These are phyloP conservation scores for Candida fluviatilis DNA, from an alignment of 805 yeast species.

Conservation along the genomic window DNA sequence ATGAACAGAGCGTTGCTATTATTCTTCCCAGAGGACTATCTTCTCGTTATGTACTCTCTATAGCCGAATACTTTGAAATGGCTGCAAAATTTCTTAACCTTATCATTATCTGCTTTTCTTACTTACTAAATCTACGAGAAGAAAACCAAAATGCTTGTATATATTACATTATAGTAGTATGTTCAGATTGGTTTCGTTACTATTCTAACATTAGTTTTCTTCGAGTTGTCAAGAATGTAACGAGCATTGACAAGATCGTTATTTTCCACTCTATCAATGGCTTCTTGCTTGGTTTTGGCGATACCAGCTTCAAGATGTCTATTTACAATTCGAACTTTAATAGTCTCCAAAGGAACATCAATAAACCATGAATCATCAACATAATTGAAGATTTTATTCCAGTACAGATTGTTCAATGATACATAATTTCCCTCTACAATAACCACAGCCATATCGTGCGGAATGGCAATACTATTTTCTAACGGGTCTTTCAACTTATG, in stretches of 20 bases:
- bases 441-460: slow-evolving; percentile 47
- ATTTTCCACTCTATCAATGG: slow-evolving; percentile 44
- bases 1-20: too few species aligned
- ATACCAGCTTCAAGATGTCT: slow-evolving; percentile 65
- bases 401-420: slow-evolving; percentile 52
- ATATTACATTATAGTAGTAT: too few species aligned
- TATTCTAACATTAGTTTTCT: slow-evolving; percentile 13
- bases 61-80: too few species aligned
- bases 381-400: slow-evolving; percentile 46
- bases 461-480: slow-evolving; percentile 45
- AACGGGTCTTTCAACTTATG: slow-evolving; percentile 74
- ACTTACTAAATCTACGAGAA: too few species aligned
- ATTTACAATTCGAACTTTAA: slow-evolving; percentile 55
- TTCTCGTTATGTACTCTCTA: too few species aligned
- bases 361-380: slow-evolving; percentile 51
- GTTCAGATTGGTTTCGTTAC: too few species aligned
- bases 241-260: slow-evolving; percentile 67
- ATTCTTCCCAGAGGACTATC: too few species aligned
- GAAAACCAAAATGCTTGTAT: too few species aligned
- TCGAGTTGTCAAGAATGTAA: slow-evolving; percentile 23
- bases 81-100: too few species aligned
- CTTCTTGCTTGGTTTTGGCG: slow-evolving; percentile 44
- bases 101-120: too few species aligned
- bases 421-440: slow-evolving; percentile 78
- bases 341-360: slow-evolving; percentile 39